Evolutionary conservation across 192 early-diverging fungal genomes (phyloP), one percentile per base, ranked within the genome.

Genomic region (Pecoramyces ruminantium): DNA sequence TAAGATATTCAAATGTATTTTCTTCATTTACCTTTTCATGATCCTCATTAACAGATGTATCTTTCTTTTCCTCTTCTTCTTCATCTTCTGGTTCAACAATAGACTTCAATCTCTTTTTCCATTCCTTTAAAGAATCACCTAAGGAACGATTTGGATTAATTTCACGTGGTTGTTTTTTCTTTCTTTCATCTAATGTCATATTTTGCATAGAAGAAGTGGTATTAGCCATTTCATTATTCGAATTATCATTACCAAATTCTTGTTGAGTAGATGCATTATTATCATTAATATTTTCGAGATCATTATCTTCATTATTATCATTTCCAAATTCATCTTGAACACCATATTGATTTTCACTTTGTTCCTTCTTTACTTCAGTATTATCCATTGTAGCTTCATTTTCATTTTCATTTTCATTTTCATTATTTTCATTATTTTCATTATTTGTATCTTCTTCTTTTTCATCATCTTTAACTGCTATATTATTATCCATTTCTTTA

Each of bases 71-170:
- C 25, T 92, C 85, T 1, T 92, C 86, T 38, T 89, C 84, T 4
- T 92, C 90, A 11, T 83, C 27, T 27, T 79, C 51, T 25, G 86
- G 85, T 81, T 93, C 94, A 79, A 90, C 86, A 29, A 96, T 83
- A 82, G 92, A 87, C 78, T 94, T 88, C 29, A 99, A 85, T 27
- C 96, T 89, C 29, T 93, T 91, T 85, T 92, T 93, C 96, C 96
- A 99, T 83, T 94, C 93, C 85, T 97, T 93, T 79, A 96, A 86
- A 21, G 96, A 95, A 83, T 97, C 95, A 28, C 96, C 97, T 38
- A 99, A 84, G 77, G 93, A 96, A 77, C 96, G 90, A 83, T 93
- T 92, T 29, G 97, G 95, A 83, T 97, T 96, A 77, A 89, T 87
- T 78, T 95, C 88, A 18, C 83, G 78, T 78, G 86, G 79, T 78